Conservation (phyloP, 2,329 filamentous ascomycete genomes). For the Aspergillus brasiliensis region DNA sequence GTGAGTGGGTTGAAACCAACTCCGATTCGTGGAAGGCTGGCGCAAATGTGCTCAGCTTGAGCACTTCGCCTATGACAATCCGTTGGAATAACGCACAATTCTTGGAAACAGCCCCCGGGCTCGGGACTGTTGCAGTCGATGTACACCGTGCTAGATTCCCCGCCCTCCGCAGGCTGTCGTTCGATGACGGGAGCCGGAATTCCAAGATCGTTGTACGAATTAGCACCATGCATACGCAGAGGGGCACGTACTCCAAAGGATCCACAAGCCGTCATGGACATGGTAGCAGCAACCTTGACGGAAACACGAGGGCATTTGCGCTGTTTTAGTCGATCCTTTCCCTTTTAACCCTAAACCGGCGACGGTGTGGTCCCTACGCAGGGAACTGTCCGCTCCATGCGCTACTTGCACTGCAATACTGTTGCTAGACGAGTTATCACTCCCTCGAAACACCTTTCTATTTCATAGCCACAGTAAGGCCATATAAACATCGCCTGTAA, state of each 20-base stretch:
- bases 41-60: too few species aligned
- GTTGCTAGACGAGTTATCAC: not conserved
- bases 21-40: not conserved
- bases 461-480: not conserved
- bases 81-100: too few species aligned
- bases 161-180: too few species aligned
- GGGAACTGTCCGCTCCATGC: not conserved
- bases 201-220: not conserved
- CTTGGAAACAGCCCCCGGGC: too few species aligned
- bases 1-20: not conserved
- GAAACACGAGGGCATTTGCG: slow-evolving; percentile 36
- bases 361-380: not conserved
- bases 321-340: slow-evolving; percentile 23
- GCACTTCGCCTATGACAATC: too few species aligned
- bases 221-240: not conserved
- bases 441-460: not conserved
- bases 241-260: slow-evolving; percentile 7
- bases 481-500: not conserved
- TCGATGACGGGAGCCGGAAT: too few species aligned
- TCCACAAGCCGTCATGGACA: not conserved
- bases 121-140: too few species aligned
- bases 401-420: not conserved
- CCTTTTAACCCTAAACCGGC: slow-evolving; percentile 13
- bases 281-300: not conserved
- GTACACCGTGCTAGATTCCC: too few species aligned